Evolutionary conservation across 164 flowering plant species (phyloP).

Genomic region (Vitis amurensis): DNA sequence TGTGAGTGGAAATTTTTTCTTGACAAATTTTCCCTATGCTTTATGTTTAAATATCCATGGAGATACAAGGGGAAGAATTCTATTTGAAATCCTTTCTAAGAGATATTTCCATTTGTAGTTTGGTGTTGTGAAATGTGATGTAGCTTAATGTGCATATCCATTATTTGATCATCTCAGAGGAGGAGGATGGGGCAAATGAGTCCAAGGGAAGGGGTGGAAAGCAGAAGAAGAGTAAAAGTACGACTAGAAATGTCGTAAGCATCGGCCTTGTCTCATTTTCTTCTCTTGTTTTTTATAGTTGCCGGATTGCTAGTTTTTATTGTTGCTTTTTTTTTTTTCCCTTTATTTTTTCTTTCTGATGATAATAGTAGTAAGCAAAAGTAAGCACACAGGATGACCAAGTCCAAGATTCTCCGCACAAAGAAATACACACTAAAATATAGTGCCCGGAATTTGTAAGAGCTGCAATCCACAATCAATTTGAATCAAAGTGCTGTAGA

Average conservation of each 20-base stretch:
- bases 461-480: neutral
- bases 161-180: conserved; percentile 38
- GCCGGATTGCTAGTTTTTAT: neutral
- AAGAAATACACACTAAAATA: neutral
- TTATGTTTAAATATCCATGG: too few relatives aligned
- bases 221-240: conserved; percentile 33
- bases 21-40: too few relatives aligned
- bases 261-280: neutral
- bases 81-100: neutral
- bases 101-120: neutral
- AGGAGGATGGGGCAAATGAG: conserved; percentile 45
- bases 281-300: neutral
- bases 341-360: neutral
- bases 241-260: conserved; percentile 23
- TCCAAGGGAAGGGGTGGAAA: conserved; percentile 39
- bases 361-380: neutral
- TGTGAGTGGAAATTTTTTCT: too few relatives aligned
- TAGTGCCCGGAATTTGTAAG: neutral
- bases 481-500: neutral
- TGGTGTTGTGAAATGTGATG: neutral
- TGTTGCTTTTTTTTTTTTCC: neutral
- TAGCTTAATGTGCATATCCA: neutral
- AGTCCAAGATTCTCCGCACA: neutral
- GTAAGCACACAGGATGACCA: neutral
- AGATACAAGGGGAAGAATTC: too few relatives aligned